Percentiles rank a stretch among this genome's conserved stretches.
phyloP scores from a whole-genome alignment of 371 early-diverging fungal species.

The Syncephalis fuscata region DNA sequence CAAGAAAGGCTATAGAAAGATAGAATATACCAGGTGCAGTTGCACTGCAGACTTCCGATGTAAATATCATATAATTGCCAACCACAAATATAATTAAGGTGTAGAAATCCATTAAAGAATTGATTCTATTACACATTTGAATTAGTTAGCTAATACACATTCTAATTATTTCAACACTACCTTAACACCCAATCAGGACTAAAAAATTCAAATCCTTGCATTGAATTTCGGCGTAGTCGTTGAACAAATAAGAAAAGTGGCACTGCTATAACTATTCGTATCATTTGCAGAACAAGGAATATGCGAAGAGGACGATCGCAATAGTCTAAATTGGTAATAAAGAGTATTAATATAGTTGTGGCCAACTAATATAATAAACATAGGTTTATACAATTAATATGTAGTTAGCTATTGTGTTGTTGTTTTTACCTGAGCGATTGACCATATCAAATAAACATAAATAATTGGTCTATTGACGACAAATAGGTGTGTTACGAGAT shows the following conservation, averaged over 20 bases:
- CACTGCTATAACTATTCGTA: slow-evolving; percentile 11
- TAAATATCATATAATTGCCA: slow-evolving; percentile 52
- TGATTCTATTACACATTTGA: not conserved
- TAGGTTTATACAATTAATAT: not conserved
- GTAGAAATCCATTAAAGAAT: slow-evolving; percentile 2
- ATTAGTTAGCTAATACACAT: not conserved
- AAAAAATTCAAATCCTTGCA: not conserved
- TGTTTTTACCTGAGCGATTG: no score
- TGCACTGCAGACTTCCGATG: slow-evolving; percentile 25
- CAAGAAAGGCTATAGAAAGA: slow-evolving; percentile 33
- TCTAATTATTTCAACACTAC: not conserved
- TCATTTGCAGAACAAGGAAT: slow-evolving; percentile 15
- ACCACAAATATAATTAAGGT: slow-evolving; percentile 26
- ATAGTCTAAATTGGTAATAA: not conserved
- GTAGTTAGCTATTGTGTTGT: not conserved
- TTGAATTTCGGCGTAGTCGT: slow-evolving; percentile 1
- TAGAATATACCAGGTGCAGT: slow-evolving; percentile 40
- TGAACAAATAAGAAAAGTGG: slow-evolving; percentile 7
- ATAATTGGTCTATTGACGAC: no score
- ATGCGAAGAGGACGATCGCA: slow-evolving; percentile 11
- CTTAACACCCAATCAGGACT: slow-evolving; percentile 9
- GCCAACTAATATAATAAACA: slow-evolving; percentile 6
- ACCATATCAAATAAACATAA: no score
- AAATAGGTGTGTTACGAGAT: no score
- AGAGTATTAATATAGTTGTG: slow-evolving; percentile 3